Percentiles rank a stretch among this genome's conserved stretches.
phyloP scores from a whole-genome alignment of 495 filamentous ascomycete genomes.

The Bryoglossum gracile region DNA sequence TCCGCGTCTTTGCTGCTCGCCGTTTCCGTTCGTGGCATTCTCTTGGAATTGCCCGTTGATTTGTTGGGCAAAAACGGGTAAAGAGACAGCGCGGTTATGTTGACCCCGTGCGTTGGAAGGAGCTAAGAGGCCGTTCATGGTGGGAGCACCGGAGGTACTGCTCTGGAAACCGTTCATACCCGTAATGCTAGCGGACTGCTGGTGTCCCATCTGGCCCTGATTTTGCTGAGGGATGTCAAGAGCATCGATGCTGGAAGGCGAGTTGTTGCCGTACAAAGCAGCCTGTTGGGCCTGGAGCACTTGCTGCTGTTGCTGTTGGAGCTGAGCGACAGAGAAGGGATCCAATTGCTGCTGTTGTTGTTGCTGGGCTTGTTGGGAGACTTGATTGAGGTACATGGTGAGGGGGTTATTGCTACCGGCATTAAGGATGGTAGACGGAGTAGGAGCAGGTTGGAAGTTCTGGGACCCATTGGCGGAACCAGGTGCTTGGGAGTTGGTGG shows the following conservation, averaged over 20 bases:
- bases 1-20: constrained; percentile 29
- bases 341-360: constrained; percentile 45
- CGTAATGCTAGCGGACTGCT: constrained; percentile 54
- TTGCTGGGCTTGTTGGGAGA: constrained; percentile 58
- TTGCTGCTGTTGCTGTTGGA: constrained; percentile 64
- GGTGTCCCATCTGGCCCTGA: constrained; percentile 39
- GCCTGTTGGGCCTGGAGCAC: constrained; percentile 52
- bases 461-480: constrained; percentile 25
- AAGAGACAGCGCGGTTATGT: constrained; percentile 76
- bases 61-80: constrained; percentile 56
- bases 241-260: constrained; percentile 36
- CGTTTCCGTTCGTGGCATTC: constrained; percentile 19
- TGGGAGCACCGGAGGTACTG: constrained; percentile 54
- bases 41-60: constrained; percentile 17
- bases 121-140: constrained; percentile 66
- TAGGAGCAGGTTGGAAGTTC: constrained; percentile 31
- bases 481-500: constrained; percentile 36
- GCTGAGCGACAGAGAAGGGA: constrained; percentile 36
- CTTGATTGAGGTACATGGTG: constrained; percentile 88
- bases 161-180: constrained; percentile 44
- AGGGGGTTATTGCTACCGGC: constrained; percentile 77
- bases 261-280: constrained; percentile 47
- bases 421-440: constrained; percentile 68
- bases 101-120: constrained; percentile 52
- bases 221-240: constrained; percentile 26